These are phyloP conservation scores for Suillus sp. DNA, from an alignment of 768 basidiomycete genomes.

Conservation along the genomic window DNA sequence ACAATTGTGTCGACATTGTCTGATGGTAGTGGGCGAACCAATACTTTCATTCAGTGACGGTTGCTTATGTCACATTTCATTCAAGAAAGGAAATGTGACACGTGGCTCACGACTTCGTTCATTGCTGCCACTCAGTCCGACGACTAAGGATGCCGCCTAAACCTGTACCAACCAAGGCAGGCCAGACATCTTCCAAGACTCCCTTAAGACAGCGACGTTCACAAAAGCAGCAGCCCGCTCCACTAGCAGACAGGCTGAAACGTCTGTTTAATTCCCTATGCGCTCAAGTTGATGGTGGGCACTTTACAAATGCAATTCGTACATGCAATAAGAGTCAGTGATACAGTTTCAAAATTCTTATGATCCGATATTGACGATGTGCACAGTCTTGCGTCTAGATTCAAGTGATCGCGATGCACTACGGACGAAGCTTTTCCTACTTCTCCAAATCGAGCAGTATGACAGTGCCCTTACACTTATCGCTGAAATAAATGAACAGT, in stretches of 20 bases:
- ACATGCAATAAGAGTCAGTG: conserved; percentile 88
- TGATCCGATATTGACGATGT: conserved; percentile 19
- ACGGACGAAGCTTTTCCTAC: conserved; percentile 84
- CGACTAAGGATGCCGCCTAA: conserved; percentile 25
- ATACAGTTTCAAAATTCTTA: conserved; percentile 23
- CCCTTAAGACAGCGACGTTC: conserved; percentile 14
- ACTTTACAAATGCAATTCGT: conserved; percentile 83
- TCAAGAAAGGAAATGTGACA: conserved; percentile 8
- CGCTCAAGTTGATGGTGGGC: conserved; percentile 89
- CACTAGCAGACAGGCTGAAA: conserved; percentile 39
- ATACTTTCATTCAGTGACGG: background rate
- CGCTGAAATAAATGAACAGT: conserved; percentile 25
- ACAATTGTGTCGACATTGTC: conserved; percentile 8
- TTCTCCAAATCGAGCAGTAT: conserved; percentile 87
- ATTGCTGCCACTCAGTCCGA: background rate
- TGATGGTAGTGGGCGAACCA: background rate
- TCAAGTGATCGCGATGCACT: conserved; percentile 71
- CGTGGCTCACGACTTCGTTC: background rate
- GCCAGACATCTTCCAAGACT: conserved; percentile 9
- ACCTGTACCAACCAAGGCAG: background rate
- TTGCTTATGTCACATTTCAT: conserved; percentile 5
- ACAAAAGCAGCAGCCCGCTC: conserved; percentile 21
- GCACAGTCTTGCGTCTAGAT: conserved; percentile 67
- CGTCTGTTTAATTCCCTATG: conserved; percentile 77
- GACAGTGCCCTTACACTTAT: conserved; percentile 65